These are phyloP conservation scores for Fusarium sp. DNA, from an alignment of 2,329 filamentous ascomycete species.

Conservation along the genomic window DNA sequence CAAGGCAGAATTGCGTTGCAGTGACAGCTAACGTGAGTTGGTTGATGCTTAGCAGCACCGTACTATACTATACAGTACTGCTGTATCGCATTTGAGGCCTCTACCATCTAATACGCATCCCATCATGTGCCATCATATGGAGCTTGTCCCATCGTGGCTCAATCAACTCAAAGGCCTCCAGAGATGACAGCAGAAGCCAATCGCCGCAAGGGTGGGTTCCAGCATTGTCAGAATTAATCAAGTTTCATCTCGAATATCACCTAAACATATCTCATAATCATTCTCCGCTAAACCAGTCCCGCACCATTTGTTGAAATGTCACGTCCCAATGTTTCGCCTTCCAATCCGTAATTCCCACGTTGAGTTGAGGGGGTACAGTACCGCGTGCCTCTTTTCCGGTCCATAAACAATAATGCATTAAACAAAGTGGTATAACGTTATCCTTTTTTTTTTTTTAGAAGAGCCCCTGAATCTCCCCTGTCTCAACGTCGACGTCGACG, in stretches of 20 bases:
- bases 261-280: constrained; percentile 17
- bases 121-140: not conserved
- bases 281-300: constrained; percentile 30
- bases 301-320: constrained; percentile 46
- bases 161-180: not conserved
- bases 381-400: constrained; percentile 9
- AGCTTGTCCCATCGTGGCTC: not conserved
- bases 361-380: constrained; percentile 42
- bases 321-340: constrained; percentile 41
- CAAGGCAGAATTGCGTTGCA: constrained; percentile 19
- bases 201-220: not conserved
- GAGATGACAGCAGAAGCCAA: not conserved
- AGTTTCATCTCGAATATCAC: constrained; percentile 27
- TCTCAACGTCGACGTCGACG: constrained; percentile 80
- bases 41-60: not conserved
- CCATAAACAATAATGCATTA: constrained; percentile 8
- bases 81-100: not conserved
- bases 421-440: not conserved
- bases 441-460: constrained; percentile 67
- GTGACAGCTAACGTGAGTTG: not conserved
- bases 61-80: not conserved
- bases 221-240: not conserved
- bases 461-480: constrained; percentile 86
- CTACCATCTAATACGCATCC: not conserved
- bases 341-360: constrained; percentile 40